Base-by-base conservation (phyloP, 1,284 basidiomycete species). In the Austroboletus novae-zelandiae region DNA sequence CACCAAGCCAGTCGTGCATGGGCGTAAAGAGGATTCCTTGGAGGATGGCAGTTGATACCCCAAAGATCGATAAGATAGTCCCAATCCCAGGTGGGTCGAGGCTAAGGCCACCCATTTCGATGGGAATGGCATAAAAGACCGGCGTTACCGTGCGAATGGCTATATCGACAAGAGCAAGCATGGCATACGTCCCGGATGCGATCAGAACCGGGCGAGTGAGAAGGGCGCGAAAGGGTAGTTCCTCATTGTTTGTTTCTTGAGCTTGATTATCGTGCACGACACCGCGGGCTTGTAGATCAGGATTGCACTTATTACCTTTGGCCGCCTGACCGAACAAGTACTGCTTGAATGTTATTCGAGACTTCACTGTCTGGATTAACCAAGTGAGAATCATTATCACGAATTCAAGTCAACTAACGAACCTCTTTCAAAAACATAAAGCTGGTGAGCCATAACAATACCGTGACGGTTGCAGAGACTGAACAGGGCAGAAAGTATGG, bases 401-500 rank as follows among this genome's bases (percentile, higher is more conserved):
- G 11, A 25, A n/a, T 27, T 36, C 11, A 15, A 6, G 50, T 3
- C 17, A 34, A 34, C 17, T 49, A 11, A 56, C 71, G 32, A 30
- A 83, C 85, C 76, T 87, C 85, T 58, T 76, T 73, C 51, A 87
- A 71, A 57, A 76, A 78, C 3, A 77, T 45, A 5, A 74, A 57
- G 0, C 75, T 74, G 7, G 83, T 59, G 23, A 81, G 32, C 56
- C 79, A 77, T 4, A 75, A 67, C 1, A 76, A 40, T 14, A 74
- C 69, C 1, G 79, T 75, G 55, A 82, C 69, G 15, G 68, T 70
- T 0, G 81, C 78, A 1, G 79, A 67, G 4, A 77, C 75, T 5
- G 78, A 60, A 61, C 84, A 86, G 0, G 85, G 80, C 8, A 88
- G 71, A 60, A 87, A 86, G 67, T 88, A 87, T 1, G 85, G 84